A percentile compares a stretch with the other conserved stretches of the same genome.
Conservation (phyloP, 1,284 basidiomycete species). For the Schizophyllum commune region DNA sequence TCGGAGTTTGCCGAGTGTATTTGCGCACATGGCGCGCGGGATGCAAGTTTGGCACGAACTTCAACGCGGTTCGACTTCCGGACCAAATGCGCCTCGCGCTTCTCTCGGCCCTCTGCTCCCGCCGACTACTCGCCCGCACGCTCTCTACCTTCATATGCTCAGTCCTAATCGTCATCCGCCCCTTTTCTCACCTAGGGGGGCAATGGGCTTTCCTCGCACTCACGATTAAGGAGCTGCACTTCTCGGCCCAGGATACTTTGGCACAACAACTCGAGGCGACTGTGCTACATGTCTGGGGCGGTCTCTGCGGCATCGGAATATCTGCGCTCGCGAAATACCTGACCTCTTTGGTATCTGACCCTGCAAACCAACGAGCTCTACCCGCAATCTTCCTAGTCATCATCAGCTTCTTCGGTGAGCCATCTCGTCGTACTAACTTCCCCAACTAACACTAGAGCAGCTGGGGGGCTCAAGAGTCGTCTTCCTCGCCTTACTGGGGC, state of each 20-base stretch:
- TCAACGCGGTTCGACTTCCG: neutral
- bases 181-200: slow-evolving; percentile 35
- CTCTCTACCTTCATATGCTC: slow-evolving; percentile 39
- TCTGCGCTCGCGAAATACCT: slow-evolving; percentile 35
- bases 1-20: neutral
- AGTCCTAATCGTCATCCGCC: slow-evolving; percentile 31
- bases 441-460: slow-evolving; percentile 16
- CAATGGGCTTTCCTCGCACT: slow-evolving; percentile 35
- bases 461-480: slow-evolving; percentile 37
- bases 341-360: slow-evolving; percentile 22
- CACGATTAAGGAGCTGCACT: slow-evolving; percentile 40
- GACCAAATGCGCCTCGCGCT: neutral
- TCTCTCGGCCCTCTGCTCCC: slow-evolving; percentile 14
- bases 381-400: slow-evolving; percentile 33
- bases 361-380: slow-evolving; percentile 24
- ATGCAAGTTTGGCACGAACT: neutral
- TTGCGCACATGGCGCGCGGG: neutral
- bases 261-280: slow-evolving; percentile 42
- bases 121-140: slow-evolving; percentile 32
- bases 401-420: slow-evolving; percentile 34
- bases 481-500: slow-evolving; percentile 37
- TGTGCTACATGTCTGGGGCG: slow-evolving; percentile 36
- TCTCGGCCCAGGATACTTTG: slow-evolving; percentile 38
- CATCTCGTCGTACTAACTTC: neutral
- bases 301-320: slow-evolving; percentile 32